Percentiles rank a stretch among this genome's conserved stretches.
Conservation (phyloP, 2,329 filamentous ascomycete species). For the Microcera coccophila region DNA sequence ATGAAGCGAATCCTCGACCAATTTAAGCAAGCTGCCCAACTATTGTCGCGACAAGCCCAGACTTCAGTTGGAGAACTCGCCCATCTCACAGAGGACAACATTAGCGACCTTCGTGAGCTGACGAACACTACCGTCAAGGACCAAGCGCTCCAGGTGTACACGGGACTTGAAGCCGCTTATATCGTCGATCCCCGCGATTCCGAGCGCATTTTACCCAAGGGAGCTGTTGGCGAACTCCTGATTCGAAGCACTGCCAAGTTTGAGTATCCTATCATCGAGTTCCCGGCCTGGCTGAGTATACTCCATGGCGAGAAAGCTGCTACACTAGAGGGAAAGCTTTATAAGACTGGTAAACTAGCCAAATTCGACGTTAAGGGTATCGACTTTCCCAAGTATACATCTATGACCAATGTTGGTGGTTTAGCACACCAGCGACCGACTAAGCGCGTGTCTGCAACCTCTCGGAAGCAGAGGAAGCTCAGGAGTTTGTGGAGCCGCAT, state of each 20-base stretch:
- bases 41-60: constrained; percentile 42
- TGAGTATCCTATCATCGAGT: constrained; percentile 21
- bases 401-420: constrained; percentile 9
- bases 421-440: constrained; percentile 7
- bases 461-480: constrained; percentile 42
- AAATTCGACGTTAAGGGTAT: constrained; percentile 35
- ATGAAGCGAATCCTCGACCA: constrained; percentile 53
- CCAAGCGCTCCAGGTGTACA: constrained; percentile 21
- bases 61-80: constrained; percentile 33
- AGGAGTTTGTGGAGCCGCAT: constrained; percentile 47
- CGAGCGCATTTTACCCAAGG: constrained; percentile 36
- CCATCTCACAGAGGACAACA: constrained; percentile 34
- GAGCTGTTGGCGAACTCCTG: constrained; percentile 43
- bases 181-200: constrained; percentile 37
- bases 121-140: constrained; percentile 12
- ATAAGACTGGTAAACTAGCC: constrained; percentile 39
- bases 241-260: constrained; percentile 32
- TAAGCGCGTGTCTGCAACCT: constrained; percentile 37
- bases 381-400: constrained; percentile 23
- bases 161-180: constrained; percentile 32
- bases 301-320: constrained; percentile 9
- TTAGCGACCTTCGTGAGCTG: constrained; percentile 29
- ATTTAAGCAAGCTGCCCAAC: constrained; percentile 47
- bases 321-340: constrained; percentile 27
- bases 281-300: constrained; percentile 28